These are phyloP conservation scores for Clavispora carvajalis DNA, from an alignment of 805 yeast genomes.

Conservation along the genomic window DNA sequence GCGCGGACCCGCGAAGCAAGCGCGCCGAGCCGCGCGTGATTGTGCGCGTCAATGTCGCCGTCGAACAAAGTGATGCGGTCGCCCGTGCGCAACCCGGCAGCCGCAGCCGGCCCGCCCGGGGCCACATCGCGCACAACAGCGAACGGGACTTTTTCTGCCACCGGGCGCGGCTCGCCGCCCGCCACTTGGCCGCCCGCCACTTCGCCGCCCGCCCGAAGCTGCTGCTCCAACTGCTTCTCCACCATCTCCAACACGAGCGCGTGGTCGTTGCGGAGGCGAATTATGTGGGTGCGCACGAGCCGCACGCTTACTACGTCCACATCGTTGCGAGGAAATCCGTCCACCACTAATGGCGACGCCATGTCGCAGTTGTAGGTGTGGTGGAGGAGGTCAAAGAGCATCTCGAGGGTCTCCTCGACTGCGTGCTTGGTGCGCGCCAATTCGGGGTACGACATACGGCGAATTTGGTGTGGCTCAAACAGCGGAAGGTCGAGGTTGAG, in stretches of 20 bases:
- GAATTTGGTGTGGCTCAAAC: not conserved
- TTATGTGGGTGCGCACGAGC: slow-evolving; percentile 55
- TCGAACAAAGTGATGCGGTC: slow-evolving; percentile 59
- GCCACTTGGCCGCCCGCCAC: not conserved
- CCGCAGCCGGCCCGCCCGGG: slow-evolving; percentile 50
- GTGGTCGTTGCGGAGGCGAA: slow-evolving; percentile 68
- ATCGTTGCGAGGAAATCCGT: slow-evolving; percentile 85
- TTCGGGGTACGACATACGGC: slow-evolving; percentile 6
- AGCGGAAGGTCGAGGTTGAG: slow-evolving; percentile 12
- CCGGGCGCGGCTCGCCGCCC: not conserved
- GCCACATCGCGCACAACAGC: slow-evolving; percentile 50
- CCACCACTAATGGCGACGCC: slow-evolving; percentile 63
- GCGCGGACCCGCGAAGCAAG: slow-evolving; percentile 41
- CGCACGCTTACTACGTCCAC: slow-evolving; percentile 71
- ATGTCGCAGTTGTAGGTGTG: slow-evolving; percentile 48
- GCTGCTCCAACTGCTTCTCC: slow-evolving; percentile 41
- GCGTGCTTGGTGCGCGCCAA: slow-evolving; percentile 14
- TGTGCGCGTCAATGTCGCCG: slow-evolving; percentile 43
- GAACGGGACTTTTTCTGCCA: slow-evolving; percentile 38
- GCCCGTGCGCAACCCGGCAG: slow-evolving; percentile 45
- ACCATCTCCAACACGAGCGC: slow-evolving; percentile 42
- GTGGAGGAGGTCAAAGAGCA: slow-evolving; percentile 38
- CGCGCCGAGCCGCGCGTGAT: slow-evolving; percentile 45
- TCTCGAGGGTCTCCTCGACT: slow-evolving; percentile 34
- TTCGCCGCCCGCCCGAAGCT: slow-evolving; percentile 23